Evolutionary conservation across 257 asterid species (phyloP).

Genomic region (Plectranthus barbatus): DNA sequence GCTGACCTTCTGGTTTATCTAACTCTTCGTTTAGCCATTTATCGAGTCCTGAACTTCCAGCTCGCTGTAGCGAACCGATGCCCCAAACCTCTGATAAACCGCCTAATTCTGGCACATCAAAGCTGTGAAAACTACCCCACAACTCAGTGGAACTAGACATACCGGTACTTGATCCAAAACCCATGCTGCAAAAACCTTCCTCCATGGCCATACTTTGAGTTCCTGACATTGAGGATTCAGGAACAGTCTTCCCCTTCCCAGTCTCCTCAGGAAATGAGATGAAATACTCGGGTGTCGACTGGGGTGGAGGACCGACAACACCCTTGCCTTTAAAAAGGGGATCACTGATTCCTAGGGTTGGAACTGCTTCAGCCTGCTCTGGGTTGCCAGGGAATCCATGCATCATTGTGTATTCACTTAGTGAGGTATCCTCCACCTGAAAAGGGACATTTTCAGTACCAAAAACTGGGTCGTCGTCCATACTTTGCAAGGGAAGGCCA

Average conservation of each 20-base stretch:
- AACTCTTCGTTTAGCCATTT: conserved; percentile 34
- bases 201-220: conserved; percentile 28
- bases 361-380: conserved; percentile 20
- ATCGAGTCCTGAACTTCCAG: conserved; percentile 39
- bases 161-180: conserved; percentile 29
- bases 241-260: conserved; percentile 24
- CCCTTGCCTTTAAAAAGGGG: conserved; percentile 33
- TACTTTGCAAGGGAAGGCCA: conserved; percentile 21
- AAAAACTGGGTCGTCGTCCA: conserved; percentile 9
- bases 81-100: conserved; percentile 51
- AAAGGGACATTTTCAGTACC: conserved; percentile 19
- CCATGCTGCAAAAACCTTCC: conserved; percentile 40
- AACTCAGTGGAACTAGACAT: conserved; percentile 32
- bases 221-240: conserved; percentile 18
- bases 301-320: conserved; percentile 14
- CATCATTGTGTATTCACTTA: conserved; percentile 19
- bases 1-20: conserved; percentile 17
- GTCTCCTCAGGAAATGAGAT: conserved; percentile 40
- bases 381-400: conserved; percentile 19
- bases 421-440: conserved; percentile 21
- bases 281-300: conserved; percentile 20
- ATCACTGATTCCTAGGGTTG: conserved; percentile 3
- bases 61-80: conserved; percentile 31
- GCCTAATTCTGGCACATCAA: conserved; percentile 35
- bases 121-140: conserved; percentile 36